Conservation (phyloP, 306 rosid species). For the Prunus davidiana region DNA sequence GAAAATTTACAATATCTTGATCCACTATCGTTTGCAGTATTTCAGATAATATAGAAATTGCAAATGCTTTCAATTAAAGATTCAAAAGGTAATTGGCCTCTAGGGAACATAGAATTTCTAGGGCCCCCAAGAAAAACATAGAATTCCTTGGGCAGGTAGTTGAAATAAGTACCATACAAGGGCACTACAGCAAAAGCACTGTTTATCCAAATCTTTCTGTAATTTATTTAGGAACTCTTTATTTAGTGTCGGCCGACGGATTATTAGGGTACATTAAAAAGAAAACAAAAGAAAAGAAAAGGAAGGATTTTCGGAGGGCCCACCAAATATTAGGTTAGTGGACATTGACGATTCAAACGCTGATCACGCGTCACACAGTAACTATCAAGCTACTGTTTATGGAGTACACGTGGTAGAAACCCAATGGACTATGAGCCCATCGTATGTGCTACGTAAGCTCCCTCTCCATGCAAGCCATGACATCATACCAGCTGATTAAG, state of each 20-base stretch:
- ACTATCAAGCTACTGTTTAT: not conserved
- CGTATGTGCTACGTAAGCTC: conserved; percentile 20
- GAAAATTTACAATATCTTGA: no score
- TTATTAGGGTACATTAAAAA: not conserved
- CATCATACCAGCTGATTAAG: not conserved
- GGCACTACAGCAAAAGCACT: no score
- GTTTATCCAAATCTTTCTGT: not conserved
- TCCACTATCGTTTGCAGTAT: no score
- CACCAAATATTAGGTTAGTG: not conserved
- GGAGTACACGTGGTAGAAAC: conserved; percentile 29
- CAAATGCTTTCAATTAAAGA: no score
- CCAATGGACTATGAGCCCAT: not conserved
- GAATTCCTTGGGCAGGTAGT: no score
- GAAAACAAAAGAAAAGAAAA: not conserved
- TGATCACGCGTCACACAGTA: conserved; percentile 34
- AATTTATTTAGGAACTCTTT: not conserved
- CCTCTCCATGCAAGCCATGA: conserved; percentile 46
- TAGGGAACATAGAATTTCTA: no score
- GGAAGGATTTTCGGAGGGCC: conserved; percentile 10
- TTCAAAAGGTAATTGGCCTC: no score
- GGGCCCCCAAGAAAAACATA: no score
- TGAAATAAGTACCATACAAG: no score
- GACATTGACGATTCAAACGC: conserved; percentile 10
- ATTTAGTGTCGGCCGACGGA: conserved; percentile 37
- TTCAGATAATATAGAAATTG: no score